Percentiles rank a stretch among this genome's conserved stretches.
phyloP scores from a whole-genome alignment of 352 stramenopile genomes.

The Phytophthora hibernalis region DNA sequence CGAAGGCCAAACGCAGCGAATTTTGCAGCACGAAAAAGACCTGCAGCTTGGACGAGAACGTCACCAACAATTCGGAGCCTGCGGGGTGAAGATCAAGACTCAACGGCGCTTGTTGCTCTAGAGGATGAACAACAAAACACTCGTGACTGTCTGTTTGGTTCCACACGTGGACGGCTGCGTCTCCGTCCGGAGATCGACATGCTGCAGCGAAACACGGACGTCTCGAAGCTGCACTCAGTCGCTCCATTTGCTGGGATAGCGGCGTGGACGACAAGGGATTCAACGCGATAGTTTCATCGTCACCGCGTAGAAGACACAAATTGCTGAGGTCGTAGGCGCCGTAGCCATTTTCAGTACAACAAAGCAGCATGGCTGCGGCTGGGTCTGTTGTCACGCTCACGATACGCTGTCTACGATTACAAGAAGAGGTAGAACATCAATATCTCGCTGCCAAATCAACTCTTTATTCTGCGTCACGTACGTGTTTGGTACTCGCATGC shows the following conservation, averaged over 20 bases:
- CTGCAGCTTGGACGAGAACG: slow-evolving; percentile 61
- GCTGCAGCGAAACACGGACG: slow-evolving; percentile 55
- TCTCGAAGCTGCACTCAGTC: slow-evolving; percentile 53
- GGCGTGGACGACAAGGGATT: slow-evolving; percentile 56
- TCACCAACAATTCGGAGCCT: slow-evolving; percentile 60
- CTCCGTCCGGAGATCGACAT: slow-evolving; percentile 48
- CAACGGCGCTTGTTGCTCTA: slow-evolving; percentile 53
- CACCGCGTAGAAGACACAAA: slow-evolving; percentile 64
- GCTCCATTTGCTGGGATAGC: slow-evolving; percentile 44
- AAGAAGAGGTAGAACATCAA: slow-evolving; percentile 1
- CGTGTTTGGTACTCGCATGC: slow-evolving; percentile 60
- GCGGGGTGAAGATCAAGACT: slow-evolving; percentile 68
- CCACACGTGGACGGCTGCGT: slow-evolving; percentile 67
- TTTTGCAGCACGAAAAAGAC: slow-evolving; percentile 74
- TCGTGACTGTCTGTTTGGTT: slow-evolving; percentile 64
- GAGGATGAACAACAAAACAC: slow-evolving; percentile 58
- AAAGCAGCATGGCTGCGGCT: slow-evolving; percentile 59
- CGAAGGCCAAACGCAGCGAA: slow-evolving; percentile 63
- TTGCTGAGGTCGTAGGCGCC: slow-evolving; percentile 80
- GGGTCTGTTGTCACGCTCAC: slow-evolving; percentile 54
- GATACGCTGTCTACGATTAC: slow-evolving; percentile 48
- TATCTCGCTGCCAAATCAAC: background rate
- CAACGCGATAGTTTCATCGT: slow-evolving; percentile 68
- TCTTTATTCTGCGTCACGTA: slow-evolving; percentile 30
- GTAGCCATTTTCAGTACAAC: slow-evolving; percentile 65